Base-by-base conservation (phyloP, 139 green algal species). In the Nannochloris sp. region DNA sequence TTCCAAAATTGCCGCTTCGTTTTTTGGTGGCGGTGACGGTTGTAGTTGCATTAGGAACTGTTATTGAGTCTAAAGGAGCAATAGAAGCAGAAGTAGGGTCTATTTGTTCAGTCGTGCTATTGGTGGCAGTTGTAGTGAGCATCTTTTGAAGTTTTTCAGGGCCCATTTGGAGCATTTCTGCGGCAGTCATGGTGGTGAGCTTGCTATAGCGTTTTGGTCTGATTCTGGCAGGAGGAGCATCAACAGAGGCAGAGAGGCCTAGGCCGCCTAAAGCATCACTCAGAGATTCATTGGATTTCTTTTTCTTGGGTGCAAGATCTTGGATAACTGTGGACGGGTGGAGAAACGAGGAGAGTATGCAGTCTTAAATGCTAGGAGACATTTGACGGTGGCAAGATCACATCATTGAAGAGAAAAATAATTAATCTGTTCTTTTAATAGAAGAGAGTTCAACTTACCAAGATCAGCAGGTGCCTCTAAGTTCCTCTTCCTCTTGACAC, bases 401-500 rank as follows among this genome's bases (percentile, higher is more conserved):
- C n/a, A n/a, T n/a, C n/a, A n/a, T n/a, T n/a, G 3, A 3, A 24
- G 32, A 8, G 19, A 66, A 54, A 32, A 32, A 2, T 6, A 54
- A 8, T 12, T 30, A 5, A 2, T 15, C 15, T 24, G 5, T 9
- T 4, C 19, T 51, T 19, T 51, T 19, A 27, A 51, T 27, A 51
- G 19, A 51, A 27, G 19, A 51, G 19, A 51, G 19, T 51, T 12
- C 25, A 3, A 8, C 66, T 58, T 37, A 67, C 66, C 66, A 23
- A 73, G 57, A 60, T 73, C 66, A 1, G 64, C 54, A 27, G 66
- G 56, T 3, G 66, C 66, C 6, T 73, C 66, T 4, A 60, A 12
- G 1, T 4, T 32, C 1, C 66, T 59, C 39, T 73, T 73, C 39
- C 66, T 59, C 56, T 73, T 73, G 30, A 73, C 66, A 24, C 66